Evolutionary conservation across 2,329 filamentous ascomycete species (phyloP).

Genomic region (Diaporthe capsici): DNA sequence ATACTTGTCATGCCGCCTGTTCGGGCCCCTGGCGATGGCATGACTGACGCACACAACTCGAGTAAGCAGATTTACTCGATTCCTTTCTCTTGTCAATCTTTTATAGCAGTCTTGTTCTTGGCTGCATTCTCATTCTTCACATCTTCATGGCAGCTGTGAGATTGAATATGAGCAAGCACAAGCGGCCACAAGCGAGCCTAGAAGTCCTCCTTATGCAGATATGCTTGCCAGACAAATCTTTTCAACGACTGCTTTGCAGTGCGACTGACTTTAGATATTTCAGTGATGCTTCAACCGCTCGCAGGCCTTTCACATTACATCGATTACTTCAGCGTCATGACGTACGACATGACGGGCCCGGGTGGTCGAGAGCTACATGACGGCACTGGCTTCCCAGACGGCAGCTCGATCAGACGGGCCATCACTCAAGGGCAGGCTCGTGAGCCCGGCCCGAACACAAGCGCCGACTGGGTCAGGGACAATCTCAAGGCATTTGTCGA

Average conservation of each 20-base stretch:
- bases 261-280: neutral
- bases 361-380: slow-evolving; percentile 39
- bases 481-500: slow-evolving; percentile 39
- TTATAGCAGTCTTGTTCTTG: neutral
- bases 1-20: slow-evolving; percentile 44
- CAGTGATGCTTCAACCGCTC: slow-evolving; percentile 39
- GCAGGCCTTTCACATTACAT: slow-evolving; percentile 40
- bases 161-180: neutral
- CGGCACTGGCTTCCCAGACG: neutral
- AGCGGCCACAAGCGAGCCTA: neutral
- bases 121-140: neutral
- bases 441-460: slow-evolving; percentile 42
- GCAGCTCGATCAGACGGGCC: slow-evolving; percentile 28
- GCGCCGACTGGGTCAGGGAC: slow-evolving; percentile 40
- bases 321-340: slow-evolving; percentile 46
- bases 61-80: neutral
- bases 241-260: neutral
- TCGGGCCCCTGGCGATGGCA: slow-evolving; percentile 32
- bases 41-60: slow-evolving; percentile 12
- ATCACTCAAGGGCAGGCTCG: slow-evolving; percentile 36
- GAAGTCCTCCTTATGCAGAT: too few species aligned
- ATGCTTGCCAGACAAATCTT: neutral
- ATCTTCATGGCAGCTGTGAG: neutral
- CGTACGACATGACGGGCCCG: slow-evolving; percentile 44
- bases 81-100: neutral